Evolutionary conservation across 1,284 basidiomycete species (phyloP).

Genomic region (Erythrobasidium hasegawianum): DNA sequence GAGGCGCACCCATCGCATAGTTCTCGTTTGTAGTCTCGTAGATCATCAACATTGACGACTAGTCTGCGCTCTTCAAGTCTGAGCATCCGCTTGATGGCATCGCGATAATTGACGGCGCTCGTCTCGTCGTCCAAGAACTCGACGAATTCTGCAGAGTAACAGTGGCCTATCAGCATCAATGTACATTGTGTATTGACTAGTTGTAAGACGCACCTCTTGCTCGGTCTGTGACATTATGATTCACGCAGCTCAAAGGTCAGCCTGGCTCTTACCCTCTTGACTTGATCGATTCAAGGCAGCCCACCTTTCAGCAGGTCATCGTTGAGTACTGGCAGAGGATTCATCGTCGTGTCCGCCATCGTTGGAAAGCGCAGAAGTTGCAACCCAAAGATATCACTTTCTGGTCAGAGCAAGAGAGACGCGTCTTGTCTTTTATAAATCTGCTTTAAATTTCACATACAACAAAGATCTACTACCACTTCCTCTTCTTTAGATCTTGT

Average conservation of each 20-base stretch:
- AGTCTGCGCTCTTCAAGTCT: conserved; percentile 79
- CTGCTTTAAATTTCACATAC: no score
- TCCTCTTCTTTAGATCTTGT: conserved; percentile 29
- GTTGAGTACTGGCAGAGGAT: conserved; percentile 14
- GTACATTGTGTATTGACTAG: neutral
- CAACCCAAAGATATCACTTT: no score
- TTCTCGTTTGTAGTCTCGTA: conserved; percentile 87
- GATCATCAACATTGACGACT: conserved; percentile 92
- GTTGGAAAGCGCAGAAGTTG: no score
- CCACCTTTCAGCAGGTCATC: conserved; percentile 33
- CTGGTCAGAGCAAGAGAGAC: no score
- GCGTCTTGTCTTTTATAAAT: no score
- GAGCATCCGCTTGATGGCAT: conserved; percentile 80
- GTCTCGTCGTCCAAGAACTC: conserved; percentile 33
- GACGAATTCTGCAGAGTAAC: conserved; percentile 19
- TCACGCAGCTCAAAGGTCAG: conserved; percentile 42
- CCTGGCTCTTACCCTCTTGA: no score
- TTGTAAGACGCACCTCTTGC: conserved; percentile 29
- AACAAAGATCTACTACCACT: neutral
- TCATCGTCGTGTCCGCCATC: conserved; percentile 20
- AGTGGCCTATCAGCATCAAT: neutral
- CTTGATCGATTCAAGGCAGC: no score
- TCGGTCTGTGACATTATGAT: conserved; percentile 38
- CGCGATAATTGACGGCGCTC: conserved; percentile 66
- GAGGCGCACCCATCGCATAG: conserved; percentile 54